Percentiles rank a stretch among this genome's conserved stretches.
Evolutionary conservation across 768 basidiomycete species (phyloP).

Genomic region (Termitomyces sp.): DNA sequence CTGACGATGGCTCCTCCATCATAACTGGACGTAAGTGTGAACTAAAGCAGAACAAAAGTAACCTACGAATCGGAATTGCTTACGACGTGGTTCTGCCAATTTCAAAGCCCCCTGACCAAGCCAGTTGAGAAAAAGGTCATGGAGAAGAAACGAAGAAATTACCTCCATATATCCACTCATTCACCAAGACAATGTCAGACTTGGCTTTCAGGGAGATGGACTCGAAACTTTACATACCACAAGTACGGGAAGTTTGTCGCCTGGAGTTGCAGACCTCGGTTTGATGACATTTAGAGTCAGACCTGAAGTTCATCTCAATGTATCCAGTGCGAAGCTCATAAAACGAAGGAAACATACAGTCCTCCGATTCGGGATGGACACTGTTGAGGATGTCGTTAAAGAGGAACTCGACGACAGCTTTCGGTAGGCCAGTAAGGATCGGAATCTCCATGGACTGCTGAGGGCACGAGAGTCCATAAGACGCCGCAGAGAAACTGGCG

Average conservation of each 20-base stretch:
- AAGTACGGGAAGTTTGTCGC: constrained; percentile 46
- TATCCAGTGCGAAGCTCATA: background rate
- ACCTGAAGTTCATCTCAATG: constrained; percentile 24
- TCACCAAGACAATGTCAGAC: background rate
- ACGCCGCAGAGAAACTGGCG: constrained; percentile 30
- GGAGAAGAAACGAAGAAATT: background rate
- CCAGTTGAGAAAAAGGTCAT: background rate
- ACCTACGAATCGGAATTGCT: background rate
- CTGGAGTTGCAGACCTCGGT: constrained; percentile 33
- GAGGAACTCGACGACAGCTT: constrained; percentile 28
- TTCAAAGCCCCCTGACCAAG: constrained; percentile 4
- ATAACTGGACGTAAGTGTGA: constrained; percentile 23
- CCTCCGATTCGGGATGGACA: constrained; percentile 24
- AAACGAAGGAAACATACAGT: constrained; percentile 28
- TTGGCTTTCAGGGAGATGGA: background rate
- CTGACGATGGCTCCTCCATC: constrained; percentile 39
- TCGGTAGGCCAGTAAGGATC: constrained; percentile 27
- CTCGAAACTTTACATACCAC: constrained; percentile 32
- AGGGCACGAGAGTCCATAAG: constrained; percentile 40
- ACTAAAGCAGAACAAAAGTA: background rate
- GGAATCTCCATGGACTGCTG: constrained; percentile 37
- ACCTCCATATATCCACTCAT: constrained; percentile 48
- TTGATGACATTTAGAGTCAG: constrained; percentile 49
- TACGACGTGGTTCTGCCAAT: constrained; percentile 1
- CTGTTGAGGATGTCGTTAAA: constrained; percentile 23